A percentile compares a stretch with the other conserved stretches of the same genome.
These are phyloP conservation scores for Nicotiana tomentosiformis DNA, from an alignment of 257 asterid genomes.

Conservation along the genomic window DNA sequence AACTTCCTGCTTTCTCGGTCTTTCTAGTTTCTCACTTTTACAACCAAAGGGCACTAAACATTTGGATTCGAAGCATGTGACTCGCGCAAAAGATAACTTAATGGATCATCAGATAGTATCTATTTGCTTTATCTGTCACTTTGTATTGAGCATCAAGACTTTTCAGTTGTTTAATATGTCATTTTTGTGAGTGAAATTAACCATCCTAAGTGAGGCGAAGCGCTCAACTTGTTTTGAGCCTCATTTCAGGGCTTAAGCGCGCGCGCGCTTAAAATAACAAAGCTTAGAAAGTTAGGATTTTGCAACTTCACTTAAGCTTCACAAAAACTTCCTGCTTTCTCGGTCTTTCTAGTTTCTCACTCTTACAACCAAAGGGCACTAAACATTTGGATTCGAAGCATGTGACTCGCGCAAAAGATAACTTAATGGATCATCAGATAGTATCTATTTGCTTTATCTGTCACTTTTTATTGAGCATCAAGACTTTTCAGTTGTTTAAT, in stretches of 20 bases:
- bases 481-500: background rate
- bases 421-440: background rate
- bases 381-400: background rate
- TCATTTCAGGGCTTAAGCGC: too few species aligned
- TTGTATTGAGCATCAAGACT: background rate
- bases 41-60: background rate
- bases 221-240: too few species aligned
- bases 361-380: background rate
- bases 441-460: background rate
- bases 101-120: background rate
- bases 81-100: background rate
- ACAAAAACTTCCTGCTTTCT: background rate
- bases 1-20: background rate
- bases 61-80: background rate
- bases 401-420: background rate
- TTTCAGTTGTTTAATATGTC: background rate
- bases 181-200: background rate
- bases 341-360: background rate
- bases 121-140: background rate
- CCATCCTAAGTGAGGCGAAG: background rate
- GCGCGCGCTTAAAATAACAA: too few species aligned
- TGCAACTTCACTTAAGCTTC: background rate
- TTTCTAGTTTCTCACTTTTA: background rate
- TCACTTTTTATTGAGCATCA: background rate
- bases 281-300: background rate